Base-by-base conservation (phyloP, 352 stramenopile genomes). In the Phytophthora crassamura region DNA sequence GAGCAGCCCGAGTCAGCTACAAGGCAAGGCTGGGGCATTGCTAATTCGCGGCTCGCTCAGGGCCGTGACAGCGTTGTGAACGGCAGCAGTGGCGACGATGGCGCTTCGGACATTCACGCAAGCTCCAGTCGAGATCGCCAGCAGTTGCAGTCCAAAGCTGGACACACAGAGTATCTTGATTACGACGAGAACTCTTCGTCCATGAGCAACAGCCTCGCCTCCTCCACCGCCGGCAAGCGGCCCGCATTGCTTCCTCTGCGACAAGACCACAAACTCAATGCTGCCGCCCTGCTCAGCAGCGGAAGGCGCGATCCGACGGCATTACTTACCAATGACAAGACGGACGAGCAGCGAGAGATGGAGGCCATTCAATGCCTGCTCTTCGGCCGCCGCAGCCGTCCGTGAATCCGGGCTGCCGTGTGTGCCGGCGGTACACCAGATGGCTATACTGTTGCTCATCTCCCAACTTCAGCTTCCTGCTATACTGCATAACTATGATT, bases 301-400 rank as follows among this genome's bases (percentile, higher is more conserved):
- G n/a, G 18, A 15, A 68, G 36, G 15, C 20, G 32, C 10, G 35
- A 47, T 32, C n/a, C 20, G 4, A 34, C 33, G 4, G 40, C 32
- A 32, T 32, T 6, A 32, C 28, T 32, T 28, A 47, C 40, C 33
- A 54, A 45, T 8, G 14, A 45, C 42, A 89, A 85, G 62, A 86
- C 77, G 1, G 67, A 85, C 25, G 74, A 80, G 28, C 77, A 88
- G 66, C 78, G 74, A 40, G 78, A 90, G 72, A 75, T 77, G 57
- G 82, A 89, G 49, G 82, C 82, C 8, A 85, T 89, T 48, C 64
- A 75, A 57, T 78, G 57, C 30, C 64, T 90, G 28, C 67, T 90
- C n/a, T 90, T 90, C 25, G 54, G 47, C 4, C 54, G 49, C n/a
- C 61, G 34, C 51, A 12, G 11, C 28, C 18, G 25, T 30, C 41